Evolutionary conservation across 163 green algal species (phyloP), one percentile per base, ranked within the genome.

Genomic region (Chloroidium sp.): DNA sequence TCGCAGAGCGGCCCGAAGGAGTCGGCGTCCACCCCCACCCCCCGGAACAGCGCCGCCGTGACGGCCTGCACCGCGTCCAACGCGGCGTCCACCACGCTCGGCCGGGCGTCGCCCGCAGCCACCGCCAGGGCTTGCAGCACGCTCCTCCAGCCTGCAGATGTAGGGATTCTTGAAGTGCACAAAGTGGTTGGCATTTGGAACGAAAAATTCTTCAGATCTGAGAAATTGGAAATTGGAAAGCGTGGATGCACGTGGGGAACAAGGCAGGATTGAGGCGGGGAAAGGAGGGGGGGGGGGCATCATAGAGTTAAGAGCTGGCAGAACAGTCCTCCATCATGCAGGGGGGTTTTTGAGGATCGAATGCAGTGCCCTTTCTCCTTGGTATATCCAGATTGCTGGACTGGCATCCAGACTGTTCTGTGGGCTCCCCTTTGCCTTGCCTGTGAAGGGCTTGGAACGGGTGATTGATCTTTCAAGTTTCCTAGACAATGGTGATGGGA

Each of bases 91-190:
- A 92, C 88, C 13, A 94, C 89, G 14, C 79, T 69, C 2, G 86
- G 69, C 3, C 76, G 69, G 58, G n/a, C 0, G 84, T 95, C 92
- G 2, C 77, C 84, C 4, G 88, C 87, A 8, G 90, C 92, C 4
- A 91, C 82, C 4, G 84, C 76, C 78, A 95, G 86, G 62, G 88
- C 87, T 77, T 91, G 81, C 64, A 93, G 83, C 3, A 88, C 82
- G 62, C 87, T 90, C 61, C 87, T 81, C 90, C 90, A 94, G 57
- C 89, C 90, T 87, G 84, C 78, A 76, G 36, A 4, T 72, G 6
- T 10, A 72, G 36, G 36, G 36, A 36, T 36, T 36, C 36, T 36
- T 36, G 36, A 36, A 36, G 36, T 36, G 36, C 36, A 36, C 36
- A 36, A 36, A 36, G 36, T 36, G 36, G 36, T 36, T 36, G 36